A percentile compares a stretch with the other conserved stretches of the same genome.
Conservation (phyloP, 371 early-diverging fungal genomes). For the Homolaphlyctis polyrhiza region DNA sequence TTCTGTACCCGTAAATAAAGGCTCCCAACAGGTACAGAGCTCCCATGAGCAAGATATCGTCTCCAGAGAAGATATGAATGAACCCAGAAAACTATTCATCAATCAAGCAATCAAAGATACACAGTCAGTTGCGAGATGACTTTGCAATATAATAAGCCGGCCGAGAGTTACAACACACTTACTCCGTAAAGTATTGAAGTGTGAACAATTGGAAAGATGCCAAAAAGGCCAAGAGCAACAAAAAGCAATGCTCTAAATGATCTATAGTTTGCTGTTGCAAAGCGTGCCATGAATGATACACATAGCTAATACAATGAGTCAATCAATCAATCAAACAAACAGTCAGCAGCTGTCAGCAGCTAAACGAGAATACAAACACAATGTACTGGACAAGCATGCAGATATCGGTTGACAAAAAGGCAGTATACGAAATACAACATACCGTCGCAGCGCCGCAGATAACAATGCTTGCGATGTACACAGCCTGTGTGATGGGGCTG, state of each 20-base stretch:
- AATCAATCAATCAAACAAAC: too few species aligned
- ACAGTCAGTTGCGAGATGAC: not conserved
- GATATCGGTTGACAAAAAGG: too few species aligned
- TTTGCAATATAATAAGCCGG: not conserved
- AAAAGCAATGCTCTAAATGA: conserved; percentile 75
- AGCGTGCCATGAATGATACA: conserved; percentile 56
- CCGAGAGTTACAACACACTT: conserved; percentile 19
- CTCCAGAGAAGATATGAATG: not conserved
- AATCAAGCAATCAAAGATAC: conserved; percentile 7
- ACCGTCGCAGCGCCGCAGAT: too few species aligned
- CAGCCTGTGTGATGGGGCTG: conserved; percentile 45
- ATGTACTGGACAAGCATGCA: too few species aligned
- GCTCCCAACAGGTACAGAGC: conserved; percentile 76
- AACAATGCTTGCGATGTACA: conserved; percentile 65
- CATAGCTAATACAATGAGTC: conserved; percentile 46
- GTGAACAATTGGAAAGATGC: conserved; percentile 73
- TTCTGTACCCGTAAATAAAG: conserved; percentile 70
- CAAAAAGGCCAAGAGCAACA: conserved; percentile 70
- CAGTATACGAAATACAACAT: too few species aligned
- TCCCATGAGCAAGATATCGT: conserved; percentile 51
- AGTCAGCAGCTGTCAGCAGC: too few species aligned
- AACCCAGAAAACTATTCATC: not conserved
- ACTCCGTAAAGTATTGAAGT: conserved; percentile 66
- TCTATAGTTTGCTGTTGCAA: conserved; percentile 69
- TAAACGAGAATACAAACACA: too few species aligned